phyloP scores from a whole-genome alignment of 441 rosid species.

The Populus hybrid region DNA sequence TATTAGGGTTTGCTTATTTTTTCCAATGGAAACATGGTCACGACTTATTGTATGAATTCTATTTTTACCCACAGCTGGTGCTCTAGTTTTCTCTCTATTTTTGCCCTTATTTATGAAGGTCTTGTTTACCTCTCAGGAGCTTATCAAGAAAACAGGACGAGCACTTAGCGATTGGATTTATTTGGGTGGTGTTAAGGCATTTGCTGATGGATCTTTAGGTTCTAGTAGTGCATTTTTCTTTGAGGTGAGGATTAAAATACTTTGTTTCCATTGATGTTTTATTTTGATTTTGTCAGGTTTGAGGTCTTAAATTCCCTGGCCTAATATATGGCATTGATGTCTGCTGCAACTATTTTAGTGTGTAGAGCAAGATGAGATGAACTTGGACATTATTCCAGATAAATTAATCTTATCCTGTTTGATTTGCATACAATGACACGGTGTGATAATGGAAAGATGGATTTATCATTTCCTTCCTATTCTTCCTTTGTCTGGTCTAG shows the following conservation, averaged over 20 bases:
- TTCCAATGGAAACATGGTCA: conserved; percentile 72
- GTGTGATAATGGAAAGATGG: neutral
- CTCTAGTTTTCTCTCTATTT: neutral
- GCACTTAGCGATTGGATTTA: conserved; percentile 67
- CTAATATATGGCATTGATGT: neutral
- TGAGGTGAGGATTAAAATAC: conserved; percentile 47
- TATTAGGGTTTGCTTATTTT: conserved; percentile 83
- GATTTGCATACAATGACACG: neutral
- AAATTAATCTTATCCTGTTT: neutral
- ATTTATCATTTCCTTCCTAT: neutral
- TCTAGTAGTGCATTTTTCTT: conserved; percentile 79
- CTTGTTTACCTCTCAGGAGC: conserved; percentile 39
- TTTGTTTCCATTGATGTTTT: neutral
- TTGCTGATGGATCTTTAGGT: conserved; percentile 90
- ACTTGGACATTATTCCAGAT: neutral
- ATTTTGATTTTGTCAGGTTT: neutral
- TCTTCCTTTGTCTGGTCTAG: neutral
- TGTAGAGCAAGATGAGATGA: neutral
- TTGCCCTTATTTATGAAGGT: conserved; percentile 4
- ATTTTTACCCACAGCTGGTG: neutral
- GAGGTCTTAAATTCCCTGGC: neutral
- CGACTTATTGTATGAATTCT: conserved; percentile 52
- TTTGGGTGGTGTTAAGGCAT: conserved; percentile 91
- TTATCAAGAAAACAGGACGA: conserved; percentile 45
- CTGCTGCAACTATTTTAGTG: neutral